Percentiles rank a stretch among this genome's conserved stretches.
Evolutionary conservation across 2,329 filamentous ascomycete species (phyloP).

Genomic region (Hirsutella minnesotensis): DNA sequence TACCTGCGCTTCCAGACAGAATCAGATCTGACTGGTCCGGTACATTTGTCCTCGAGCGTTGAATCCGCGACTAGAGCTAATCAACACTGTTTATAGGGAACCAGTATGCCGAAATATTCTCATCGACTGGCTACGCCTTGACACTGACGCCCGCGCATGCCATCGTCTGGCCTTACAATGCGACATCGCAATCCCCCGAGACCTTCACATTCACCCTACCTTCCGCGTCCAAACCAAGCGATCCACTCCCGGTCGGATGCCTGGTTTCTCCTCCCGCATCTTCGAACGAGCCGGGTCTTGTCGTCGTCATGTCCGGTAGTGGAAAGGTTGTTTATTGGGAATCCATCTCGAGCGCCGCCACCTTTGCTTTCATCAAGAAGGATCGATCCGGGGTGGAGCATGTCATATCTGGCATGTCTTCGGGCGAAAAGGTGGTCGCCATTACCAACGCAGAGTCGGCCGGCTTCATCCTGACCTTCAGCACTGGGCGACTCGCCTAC

Average conservation of each 20-base stretch:
- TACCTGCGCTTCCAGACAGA: constrained; percentile 70
- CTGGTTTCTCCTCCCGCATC: constrained; percentile 70
- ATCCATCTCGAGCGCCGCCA: constrained; percentile 79
- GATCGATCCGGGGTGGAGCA: constrained; percentile 72
- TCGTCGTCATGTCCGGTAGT: constrained; percentile 72
- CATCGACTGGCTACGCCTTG: constrained; percentile 61
- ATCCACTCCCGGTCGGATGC: constrained; percentile 70
- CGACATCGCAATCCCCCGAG: constrained; percentile 56
- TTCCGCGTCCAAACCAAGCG: constrained; percentile 53
- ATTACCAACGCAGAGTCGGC: constrained; percentile 75
- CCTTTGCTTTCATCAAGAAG: constrained; percentile 71
- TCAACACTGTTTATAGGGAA: constrained; percentile 30
- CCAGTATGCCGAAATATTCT: constrained; percentile 55
- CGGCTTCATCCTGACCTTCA: constrained; percentile 77
- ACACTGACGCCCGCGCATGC: constrained; percentile 72
- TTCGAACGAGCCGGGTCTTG: constrained; percentile 70
- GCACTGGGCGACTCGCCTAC: constrained; percentile 76
- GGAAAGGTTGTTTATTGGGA: constrained; percentile 94
- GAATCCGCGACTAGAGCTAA: background rate
- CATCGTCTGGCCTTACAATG: constrained; percentile 80
- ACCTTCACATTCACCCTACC: constrained; percentile 73
- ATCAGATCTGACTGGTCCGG: constrained; percentile 55
- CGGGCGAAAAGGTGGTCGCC: constrained; percentile 65
- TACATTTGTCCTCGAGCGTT: constrained; percentile 28
- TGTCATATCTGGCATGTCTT: constrained; percentile 59